These are phyloP conservation scores for Entophlyctis helioformis DNA, from an alignment of 192 early-diverging fungal genomes.

Conservation along the genomic window DNA sequence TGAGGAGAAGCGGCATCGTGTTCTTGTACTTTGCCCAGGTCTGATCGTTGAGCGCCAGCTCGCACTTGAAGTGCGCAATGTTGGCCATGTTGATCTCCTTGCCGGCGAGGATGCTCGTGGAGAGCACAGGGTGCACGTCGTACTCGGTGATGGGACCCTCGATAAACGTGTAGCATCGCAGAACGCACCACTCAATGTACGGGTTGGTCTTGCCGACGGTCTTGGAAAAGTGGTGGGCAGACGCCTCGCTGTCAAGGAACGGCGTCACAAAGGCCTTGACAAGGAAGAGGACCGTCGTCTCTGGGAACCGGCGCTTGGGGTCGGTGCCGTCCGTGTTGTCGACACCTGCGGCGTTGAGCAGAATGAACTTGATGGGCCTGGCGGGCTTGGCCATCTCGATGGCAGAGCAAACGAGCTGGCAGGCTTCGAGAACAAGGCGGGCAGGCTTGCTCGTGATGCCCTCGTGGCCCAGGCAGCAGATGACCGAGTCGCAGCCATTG, in stretches of 20 bases:
- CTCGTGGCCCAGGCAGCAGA: no score
- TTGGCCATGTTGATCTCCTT: not conserved
- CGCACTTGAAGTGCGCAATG: conserved; percentile 2
- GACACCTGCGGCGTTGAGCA: conserved; percentile 3
- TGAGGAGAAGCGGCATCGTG: conserved; percentile 1
- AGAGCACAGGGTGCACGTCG: not conserved
- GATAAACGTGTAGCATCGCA: not conserved
- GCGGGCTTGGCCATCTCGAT: not conserved
- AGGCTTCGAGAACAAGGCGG: no score
- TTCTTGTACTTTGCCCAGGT: conserved; percentile 1
- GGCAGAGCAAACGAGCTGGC: no score
- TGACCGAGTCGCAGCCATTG: no score
- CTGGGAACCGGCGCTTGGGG: not conserved
- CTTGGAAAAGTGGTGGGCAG: not conserved
- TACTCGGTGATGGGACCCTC: not conserved
- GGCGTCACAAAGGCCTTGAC: not conserved
- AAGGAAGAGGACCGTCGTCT: not conserved
- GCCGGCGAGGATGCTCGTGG: not conserved
- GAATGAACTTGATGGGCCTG: not conserved
- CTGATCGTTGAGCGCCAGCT: conserved; percentile 1
- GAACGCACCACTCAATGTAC: conserved; percentile 1
- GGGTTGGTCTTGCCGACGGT: not conserved
- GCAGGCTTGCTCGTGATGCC: no score
- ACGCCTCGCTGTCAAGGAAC: not conserved
- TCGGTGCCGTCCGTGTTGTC: conserved; percentile 1